A percentile compares a stretch with the other conserved stretches of the same genome.
These are phyloP conservation scores for Wickerhamomyces alni DNA, from an alignment of 805 yeast genomes.

Conservation along the genomic window DNA sequence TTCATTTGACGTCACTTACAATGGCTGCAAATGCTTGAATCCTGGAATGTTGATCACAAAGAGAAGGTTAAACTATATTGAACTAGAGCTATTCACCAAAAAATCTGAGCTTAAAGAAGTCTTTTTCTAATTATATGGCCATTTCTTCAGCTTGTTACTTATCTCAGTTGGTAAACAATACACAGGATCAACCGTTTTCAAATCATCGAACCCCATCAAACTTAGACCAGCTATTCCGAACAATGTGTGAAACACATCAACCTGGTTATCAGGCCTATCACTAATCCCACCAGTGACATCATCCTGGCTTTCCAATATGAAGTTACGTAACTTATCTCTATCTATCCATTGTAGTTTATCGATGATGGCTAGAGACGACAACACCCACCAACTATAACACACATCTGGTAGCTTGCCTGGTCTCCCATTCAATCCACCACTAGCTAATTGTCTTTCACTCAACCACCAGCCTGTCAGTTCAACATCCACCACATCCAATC, in stretches of 20 bases:
- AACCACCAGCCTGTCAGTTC: constrained; percentile 76
- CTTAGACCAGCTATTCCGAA: constrained; percentile 89
- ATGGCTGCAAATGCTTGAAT: constrained; percentile 76
- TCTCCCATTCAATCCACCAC: constrained; percentile 94
- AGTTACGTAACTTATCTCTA: constrained; percentile 48
- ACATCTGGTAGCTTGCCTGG: constrained; percentile 95
- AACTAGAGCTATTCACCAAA: constrained; percentile 59
- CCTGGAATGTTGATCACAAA: constrained; percentile 51
- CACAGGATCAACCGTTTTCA: constrained; percentile 72
- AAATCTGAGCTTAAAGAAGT: constrained; percentile 43
- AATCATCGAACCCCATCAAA: constrained; percentile 54
- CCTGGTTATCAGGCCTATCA: constrained; percentile 86
- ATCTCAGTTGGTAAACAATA: constrained; percentile 68
- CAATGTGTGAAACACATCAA: constrained; percentile 87
- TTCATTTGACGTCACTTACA: constrained; percentile 66
- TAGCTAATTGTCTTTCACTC: constrained; percentile 76
- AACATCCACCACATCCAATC: constrained; percentile 40
- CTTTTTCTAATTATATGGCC: constrained; percentile 23
- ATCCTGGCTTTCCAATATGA: constrained; percentile 78
- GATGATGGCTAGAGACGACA: constrained; percentile 67
- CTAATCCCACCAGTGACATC: constrained; percentile 78
- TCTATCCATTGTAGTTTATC: constrained; percentile 75
- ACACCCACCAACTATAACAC: constrained; percentile 98
- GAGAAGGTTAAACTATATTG: constrained; percentile 59
- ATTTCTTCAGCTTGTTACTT: constrained; percentile 28